Evolutionary conservation across 768 basidiomycete species (phyloP), one percentile per base, ranked within the genome.

Genomic region (Tubosaeta sp.): DNA sequence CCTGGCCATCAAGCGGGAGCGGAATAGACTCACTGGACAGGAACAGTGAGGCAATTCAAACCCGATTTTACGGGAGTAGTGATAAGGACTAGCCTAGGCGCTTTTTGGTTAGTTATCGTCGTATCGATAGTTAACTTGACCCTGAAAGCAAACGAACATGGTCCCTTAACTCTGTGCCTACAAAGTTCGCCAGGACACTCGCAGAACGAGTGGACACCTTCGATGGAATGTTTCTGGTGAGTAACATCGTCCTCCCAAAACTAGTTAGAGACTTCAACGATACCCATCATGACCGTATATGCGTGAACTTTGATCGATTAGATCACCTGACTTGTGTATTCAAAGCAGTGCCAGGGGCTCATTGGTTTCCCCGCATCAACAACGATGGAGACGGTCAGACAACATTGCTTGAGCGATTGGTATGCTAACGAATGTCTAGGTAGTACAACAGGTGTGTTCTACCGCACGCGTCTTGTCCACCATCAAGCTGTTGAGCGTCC

Each of bases 401-500:
- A 19, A 44, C 29, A 31, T 38, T 35, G 11, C 33, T 35, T 1
- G 17, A n/a, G 27, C 31, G 13, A 33, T 33, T 31, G 22, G 7
- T 11, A 17, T 19, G 19, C 53, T 59, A 16, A 64, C 10, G 8
- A 17, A 42, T 16, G 43, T 35, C 33, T 29, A 50, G 54, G 39
- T 43, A 25, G 13, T 64, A 43, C 58, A 54, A 41, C 53, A 27
- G 27, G 55, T 39, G n/a, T 61, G 60, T 25, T 41, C 55, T 13
- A 4, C 26, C 11, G 45, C 58, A 27, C 43, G 39, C 26, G 56
- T 46, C 26, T 56, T 54, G 64, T 31, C 58, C 17, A 49, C 38
- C 17, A 55, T 61, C 59, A 62, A 34, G 27, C 49, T 55, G 5
- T 56, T 68, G 14, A n/a, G 56, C 43, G 29, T 70, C 44, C 50